phyloP scores from a whole-genome alignment of 2,329 filamentous ascomycete species.

The Teratosphaeria zuluensis region DNA sequence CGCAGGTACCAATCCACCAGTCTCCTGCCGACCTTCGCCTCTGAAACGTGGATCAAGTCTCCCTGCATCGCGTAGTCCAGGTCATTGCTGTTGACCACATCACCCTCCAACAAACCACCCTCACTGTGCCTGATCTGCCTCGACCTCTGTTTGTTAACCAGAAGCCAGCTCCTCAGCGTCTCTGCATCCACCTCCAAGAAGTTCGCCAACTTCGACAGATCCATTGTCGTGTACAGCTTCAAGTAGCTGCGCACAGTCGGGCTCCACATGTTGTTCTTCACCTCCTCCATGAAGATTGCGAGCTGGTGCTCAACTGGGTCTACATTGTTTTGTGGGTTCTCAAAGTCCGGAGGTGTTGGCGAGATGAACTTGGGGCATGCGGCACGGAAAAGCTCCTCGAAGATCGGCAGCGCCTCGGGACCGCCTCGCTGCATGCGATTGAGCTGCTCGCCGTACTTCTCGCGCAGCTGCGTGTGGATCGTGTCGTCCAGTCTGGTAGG shows the following conservation, averaged over 20 bases:
- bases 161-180: conserved; percentile 82
- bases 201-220: conserved; percentile 91
- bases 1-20: conserved; percentile 98
- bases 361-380: conserved; percentile 99
- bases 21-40: conserved; percentile 95
- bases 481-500: conserved; percentile 96
- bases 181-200: conserved; percentile 97
- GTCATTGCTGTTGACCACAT: conserved; percentile 86
- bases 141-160: conserved; percentile 98
- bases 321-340: conserved; percentile 89
- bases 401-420: conserved; percentile 88
- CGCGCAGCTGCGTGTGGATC: conserved; percentile 92
- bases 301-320: conserved; percentile 97
- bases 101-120: conserved; percentile 80
- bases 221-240: conserved; percentile 98
- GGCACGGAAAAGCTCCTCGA: conserved; percentile 93
- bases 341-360: conserved; percentile 92
- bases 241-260: conserved; percentile 97
- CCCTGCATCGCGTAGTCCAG: conserved; percentile 95
- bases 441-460: conserved; percentile 99
- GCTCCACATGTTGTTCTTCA: conserved; percentile 98
- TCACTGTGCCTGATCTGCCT: conserved; percentile 93
- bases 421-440: conserved; percentile 93
- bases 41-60: conserved; percentile 95
- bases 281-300: conserved; percentile 97